Base-by-base conservation (phyloP, 2,329 filamentous ascomycete genomes). In the Fusarium multiceps region DNA sequence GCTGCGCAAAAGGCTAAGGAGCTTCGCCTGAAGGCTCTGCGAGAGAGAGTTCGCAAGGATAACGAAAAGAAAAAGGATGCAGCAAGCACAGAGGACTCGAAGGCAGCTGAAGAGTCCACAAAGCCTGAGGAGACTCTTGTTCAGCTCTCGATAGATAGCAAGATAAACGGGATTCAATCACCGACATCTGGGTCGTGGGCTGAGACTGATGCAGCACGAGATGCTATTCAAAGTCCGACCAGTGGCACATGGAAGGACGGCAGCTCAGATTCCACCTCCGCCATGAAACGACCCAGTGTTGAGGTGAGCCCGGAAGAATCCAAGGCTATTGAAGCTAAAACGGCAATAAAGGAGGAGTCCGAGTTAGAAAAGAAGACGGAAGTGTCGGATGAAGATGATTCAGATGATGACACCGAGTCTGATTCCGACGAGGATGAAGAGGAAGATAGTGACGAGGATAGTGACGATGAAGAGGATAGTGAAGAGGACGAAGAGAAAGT, bases 1-100 rank as follows among this genome's bases (percentile, higher is more conserved):
- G 89, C 87, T 50, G 89, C 89, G 1, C 81, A 85, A 72, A 90
- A 87, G 78, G 89, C 89, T 51, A 90, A 90, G 80, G 83, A 89
- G 71, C 80, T 85, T 70, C 84, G 84, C 58, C 82, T 89, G 66
- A 83, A 87, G 67, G 81, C 78, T 72, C 77, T 89, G 65, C 82
- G 85, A 56, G 83, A 86, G 58, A 88, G 88, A 78, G 86, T 87
- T 7, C 78, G 85, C 53, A 85, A 85, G 71, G 79, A 79, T 21
- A 74, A 57, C 14, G 45, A 40, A 14, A 68, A 71, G 25, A 64
- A 64, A n/a, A 55, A 64, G 47, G 64, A 46, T 6, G 32, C 32
- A 18, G 27, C 11, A 37, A 28, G 16, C 21, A 47, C 50, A 21
- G 63, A 48, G 6, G 58, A 16, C 13, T 11, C 54, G 28, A 59